Conservation (phyloP, 2,329 filamentous ascomycete species). For the Westerdykella sp. region DNA sequence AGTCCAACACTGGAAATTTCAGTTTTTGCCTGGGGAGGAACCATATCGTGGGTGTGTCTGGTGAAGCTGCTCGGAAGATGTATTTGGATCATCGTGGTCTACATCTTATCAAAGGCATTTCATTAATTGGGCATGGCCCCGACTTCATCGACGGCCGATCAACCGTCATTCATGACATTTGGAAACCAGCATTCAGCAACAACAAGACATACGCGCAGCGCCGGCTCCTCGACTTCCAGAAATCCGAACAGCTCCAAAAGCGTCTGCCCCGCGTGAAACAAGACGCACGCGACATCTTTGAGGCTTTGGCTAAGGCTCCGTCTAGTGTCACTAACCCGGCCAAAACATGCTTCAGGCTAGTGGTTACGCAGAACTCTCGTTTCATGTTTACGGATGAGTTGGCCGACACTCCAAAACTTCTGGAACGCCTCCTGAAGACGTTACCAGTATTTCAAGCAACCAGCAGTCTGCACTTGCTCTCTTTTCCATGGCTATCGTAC, state of each 20-base stretch:
- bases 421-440: conserved; percentile 39
- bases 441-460: conserved; percentile 49
- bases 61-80: conserved; percentile 38
- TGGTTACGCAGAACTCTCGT: conserved; percentile 55
- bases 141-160: conserved; percentile 2
- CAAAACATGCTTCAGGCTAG: conserved; percentile 47
- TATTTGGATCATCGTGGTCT: conserved; percentile 12
- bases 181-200: neutral
- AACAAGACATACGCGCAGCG: conserved; percentile 2
- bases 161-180: neutral
- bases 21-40: conserved; percentile 46
- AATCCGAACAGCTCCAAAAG: conserved; percentile 23
- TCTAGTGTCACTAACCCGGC: conserved; percentile 48
- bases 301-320: conserved; percentile 32
- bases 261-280: conserved; percentile 39
- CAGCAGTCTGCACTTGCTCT: too few relatives aligned
- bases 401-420: conserved; percentile 41
- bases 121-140: conserved; percentile 2
- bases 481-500: conserved; percentile 30
- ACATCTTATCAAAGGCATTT: neutral
- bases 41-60: conserved; percentile 42
- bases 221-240: conserved; percentile 18
- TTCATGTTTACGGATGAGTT: conserved; percentile 51
- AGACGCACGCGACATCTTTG: conserved; percentile 37
- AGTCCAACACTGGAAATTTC: conserved; percentile 28